phyloP scores from a whole-genome alignment of 257 asterid genomes.

The Solanum pinnatisectum region DNA sequence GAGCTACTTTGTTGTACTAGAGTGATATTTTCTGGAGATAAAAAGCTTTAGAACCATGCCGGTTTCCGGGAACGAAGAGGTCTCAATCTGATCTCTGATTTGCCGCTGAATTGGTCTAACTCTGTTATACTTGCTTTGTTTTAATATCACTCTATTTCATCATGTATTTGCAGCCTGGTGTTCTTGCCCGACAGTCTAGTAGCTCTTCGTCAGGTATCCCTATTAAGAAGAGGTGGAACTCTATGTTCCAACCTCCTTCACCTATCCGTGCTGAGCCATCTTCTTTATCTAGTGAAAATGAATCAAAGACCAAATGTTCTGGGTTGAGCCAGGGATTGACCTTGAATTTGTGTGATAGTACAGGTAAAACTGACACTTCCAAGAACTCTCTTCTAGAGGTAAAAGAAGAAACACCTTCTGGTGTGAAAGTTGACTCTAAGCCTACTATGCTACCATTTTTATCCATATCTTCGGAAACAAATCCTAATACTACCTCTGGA shows the following conservation, averaged over 20 bases:
- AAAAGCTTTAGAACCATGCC: background rate
- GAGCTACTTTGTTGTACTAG: background rate
- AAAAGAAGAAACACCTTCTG: conserved; percentile 18
- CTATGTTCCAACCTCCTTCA: conserved; percentile 32
- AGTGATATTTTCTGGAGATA: background rate
- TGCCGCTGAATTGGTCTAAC: background rate
- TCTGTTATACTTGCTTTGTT: background rate
- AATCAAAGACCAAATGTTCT: conserved; percentile 13
- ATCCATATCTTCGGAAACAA: conserved; percentile 17
- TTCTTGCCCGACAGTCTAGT: conserved; percentile 36
- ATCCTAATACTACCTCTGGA: conserved; percentile 14
- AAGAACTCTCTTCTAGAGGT: conserved; percentile 14
- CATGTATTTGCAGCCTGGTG: conserved; percentile 36
- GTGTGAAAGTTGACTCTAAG: background rate
- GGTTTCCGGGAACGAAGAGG: conserved; percentile 8
- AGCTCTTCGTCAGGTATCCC: conserved; percentile 53
- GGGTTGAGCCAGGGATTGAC: conserved; percentile 14
- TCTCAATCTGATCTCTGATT: background rate
- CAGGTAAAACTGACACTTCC: conserved; percentile 23
- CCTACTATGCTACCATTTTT: conserved; percentile 12
- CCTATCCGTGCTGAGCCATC: conserved; percentile 38
- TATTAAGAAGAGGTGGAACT: conserved; percentile 69
- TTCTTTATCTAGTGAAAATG: conserved; percentile 5
- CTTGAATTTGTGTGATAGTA: conserved; percentile 2
- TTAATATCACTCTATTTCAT: background rate